Conservation (phyloP, 2,329 filamentous ascomycete species). For the Aaosphaeria pasadenensis region DNA sequence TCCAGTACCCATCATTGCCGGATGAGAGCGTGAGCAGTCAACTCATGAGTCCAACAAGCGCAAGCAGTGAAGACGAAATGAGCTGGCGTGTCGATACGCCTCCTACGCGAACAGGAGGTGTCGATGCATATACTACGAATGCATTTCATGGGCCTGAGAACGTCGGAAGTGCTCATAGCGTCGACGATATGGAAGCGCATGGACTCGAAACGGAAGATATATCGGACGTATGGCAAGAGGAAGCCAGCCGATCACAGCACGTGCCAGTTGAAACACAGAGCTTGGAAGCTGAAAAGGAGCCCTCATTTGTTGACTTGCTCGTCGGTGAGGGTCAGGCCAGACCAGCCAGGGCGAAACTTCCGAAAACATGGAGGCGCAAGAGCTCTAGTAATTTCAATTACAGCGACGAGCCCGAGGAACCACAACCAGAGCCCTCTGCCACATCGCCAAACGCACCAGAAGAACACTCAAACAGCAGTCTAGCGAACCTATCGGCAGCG, state of each 20-base stretch:
- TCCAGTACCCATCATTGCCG: slow-evolving; percentile 24
- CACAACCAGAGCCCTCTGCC: slow-evolving; percentile 5
- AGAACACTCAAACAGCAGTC: background rate
- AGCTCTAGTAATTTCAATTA: slow-evolving; percentile 37
- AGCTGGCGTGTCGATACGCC: slow-evolving; percentile 28
- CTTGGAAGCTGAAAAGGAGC: slow-evolving; percentile 6
- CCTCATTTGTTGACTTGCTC: slow-evolving; percentile 33
- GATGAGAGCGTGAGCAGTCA: slow-evolving; percentile 12
- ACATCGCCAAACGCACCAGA: background rate
- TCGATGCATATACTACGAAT: slow-evolving; percentile 2
- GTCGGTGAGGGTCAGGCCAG: slow-evolving; percentile 23
- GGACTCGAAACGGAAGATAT: slow-evolving; percentile 8
- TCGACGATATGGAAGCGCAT: background rate
- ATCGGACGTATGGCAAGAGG: slow-evolving; percentile 48
- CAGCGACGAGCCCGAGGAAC: slow-evolving; percentile 34
- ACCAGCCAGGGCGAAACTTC: slow-evolving; percentile 39
- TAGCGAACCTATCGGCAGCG: too few species aligned
- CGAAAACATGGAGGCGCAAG: slow-evolving; percentile 42
- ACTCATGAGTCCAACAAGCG: slow-evolving; percentile 25
- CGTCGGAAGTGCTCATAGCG: background rate
- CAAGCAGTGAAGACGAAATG: slow-evolving; percentile 28
- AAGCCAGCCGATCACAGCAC: slow-evolving; percentile 37
- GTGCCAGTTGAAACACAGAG: slow-evolving; percentile 13
- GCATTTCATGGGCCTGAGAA: background rate
- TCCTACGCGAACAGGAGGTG: slow-evolving; percentile 6